A percentile compares a stretch with the other conserved stretches of the same genome.
Evolutionary conservation across 2,329 filamentous ascomycete genomes (phyloP).

Genomic region (Lecanosticta acicola): DNA sequence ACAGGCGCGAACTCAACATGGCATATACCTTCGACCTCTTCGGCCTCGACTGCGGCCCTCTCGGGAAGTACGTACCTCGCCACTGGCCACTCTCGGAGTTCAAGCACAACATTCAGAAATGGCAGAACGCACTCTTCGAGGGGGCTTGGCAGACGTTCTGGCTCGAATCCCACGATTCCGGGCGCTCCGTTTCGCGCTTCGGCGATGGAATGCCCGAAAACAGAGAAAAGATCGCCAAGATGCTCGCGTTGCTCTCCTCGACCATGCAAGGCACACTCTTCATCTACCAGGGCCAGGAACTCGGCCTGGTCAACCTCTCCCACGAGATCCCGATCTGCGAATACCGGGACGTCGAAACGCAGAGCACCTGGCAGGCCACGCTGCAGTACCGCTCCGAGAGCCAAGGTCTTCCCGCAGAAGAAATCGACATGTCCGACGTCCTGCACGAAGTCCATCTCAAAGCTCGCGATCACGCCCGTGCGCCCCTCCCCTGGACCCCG

Average conservation of each 20-base stretch:
- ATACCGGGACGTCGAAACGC: constrained; percentile 61
- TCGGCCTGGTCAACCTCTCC: constrained; percentile 59
- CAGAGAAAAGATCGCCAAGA: constrained; percentile 49
- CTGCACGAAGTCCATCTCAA: constrained; percentile 51
- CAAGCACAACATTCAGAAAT: constrained; percentile 51
- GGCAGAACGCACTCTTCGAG: constrained; percentile 54
- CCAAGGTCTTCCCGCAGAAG: neutral
- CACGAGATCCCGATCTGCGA: constrained; percentile 52
- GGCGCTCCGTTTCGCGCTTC: constrained; percentile 53
- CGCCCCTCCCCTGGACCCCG: constrained; percentile 13
- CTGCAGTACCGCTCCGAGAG: constrained; percentile 1
- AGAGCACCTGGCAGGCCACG: constrained; percentile 6
- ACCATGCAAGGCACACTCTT: constrained; percentile 58
- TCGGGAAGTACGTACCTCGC: constrained; percentile 44
- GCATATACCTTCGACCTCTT: constrained; percentile 65
- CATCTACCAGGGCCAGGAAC: constrained; percentile 62
- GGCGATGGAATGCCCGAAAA: constrained; percentile 40
- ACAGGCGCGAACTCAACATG: constrained; percentile 58
- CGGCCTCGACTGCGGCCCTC: constrained; percentile 43
- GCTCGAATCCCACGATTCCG: constrained; percentile 61
- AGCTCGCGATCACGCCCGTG: constrained; percentile 62
- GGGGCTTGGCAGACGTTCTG: constrained; percentile 60
- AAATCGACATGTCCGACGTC: constrained; percentile 34
- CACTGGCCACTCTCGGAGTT: constrained; percentile 42
- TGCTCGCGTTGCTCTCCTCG: constrained; percentile 52